Evolutionary conservation across 129 eudicot species (phyloP).

Genomic region (Chrysanthemum lavandulifolium): DNA sequence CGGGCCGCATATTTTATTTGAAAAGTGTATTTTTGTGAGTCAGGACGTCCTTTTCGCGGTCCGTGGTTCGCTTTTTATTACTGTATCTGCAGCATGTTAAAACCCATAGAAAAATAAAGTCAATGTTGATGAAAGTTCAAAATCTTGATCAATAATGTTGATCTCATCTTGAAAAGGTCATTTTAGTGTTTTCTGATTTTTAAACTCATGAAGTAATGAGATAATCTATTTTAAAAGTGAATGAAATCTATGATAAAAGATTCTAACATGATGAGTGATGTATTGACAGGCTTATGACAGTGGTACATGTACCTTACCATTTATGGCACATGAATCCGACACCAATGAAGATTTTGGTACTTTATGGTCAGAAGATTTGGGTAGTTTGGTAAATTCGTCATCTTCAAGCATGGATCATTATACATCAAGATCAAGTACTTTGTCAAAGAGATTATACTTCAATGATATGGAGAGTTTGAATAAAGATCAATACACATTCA

Average conservation of each 20-base stretch:
- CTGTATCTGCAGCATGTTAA: too few species aligned
- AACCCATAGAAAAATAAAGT: too few species aligned
- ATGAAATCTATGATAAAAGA: conserved; percentile 20
- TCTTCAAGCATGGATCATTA: conserved; percentile 18
- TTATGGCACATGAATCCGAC: conserved; percentile 30
- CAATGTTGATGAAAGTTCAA: too few species aligned
- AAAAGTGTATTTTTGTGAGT: too few species aligned
- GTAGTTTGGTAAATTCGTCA: conserved; percentile 26
- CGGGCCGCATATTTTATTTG: too few species aligned
- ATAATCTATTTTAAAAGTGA: not conserved
- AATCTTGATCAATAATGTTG: too few species aligned
- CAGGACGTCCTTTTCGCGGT: too few species aligned
- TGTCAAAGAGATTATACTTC: not conserved
- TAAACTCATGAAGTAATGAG: not conserved
- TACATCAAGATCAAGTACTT: conserved; percentile 13
- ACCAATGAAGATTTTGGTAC: conserved; percentile 26
- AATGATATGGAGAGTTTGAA: conserved; percentile 21
- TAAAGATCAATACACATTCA: conserved; percentile 24
- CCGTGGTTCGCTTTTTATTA: too few species aligned
- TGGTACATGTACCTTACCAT: conserved; percentile 34
- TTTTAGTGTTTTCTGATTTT: too few species aligned
- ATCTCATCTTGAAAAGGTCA: too few species aligned
- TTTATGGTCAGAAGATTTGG: conserved; percentile 15
- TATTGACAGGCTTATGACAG: conserved; percentile 31
- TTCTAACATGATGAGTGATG: conserved; percentile 22